Conservation (phyloP, 2,329 filamentous ascomycete genomes). For the Xylaria multiplex region DNA sequence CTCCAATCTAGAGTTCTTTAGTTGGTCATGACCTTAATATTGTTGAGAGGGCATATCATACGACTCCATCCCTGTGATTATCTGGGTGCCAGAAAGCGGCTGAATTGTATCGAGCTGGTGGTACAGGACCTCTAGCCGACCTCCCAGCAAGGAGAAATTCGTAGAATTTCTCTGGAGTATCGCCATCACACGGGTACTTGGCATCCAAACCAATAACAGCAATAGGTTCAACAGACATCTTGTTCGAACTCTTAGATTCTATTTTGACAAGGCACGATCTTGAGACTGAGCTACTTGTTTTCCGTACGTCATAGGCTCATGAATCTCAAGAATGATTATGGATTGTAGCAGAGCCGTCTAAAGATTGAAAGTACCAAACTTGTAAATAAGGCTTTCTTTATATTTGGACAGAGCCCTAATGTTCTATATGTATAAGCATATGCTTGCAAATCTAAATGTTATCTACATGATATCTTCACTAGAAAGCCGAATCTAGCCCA, state of each 20-base stretch:
- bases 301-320: background rate
- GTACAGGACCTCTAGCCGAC: slow-evolving; percentile 22
- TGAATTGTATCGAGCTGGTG: slow-evolving; percentile 22
- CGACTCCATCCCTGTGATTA: slow-evolving; percentile 24
- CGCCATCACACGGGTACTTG: slow-evolving; percentile 26
- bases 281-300: background rate
- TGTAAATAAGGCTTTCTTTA: background rate
- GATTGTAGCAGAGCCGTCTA: background rate
- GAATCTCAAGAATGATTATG: background rate
- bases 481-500: too few relatives aligned
- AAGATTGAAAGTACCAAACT: background rate
- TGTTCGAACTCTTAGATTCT: slow-evolving; percentile 19
- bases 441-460: too few relatives aligned
- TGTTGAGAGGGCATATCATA: background rate
- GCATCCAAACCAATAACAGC: slow-evolving; percentile 28
- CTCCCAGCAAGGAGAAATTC: slow-evolving; percentile 25
- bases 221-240: slow-evolving; percentile 37
- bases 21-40: background rate
- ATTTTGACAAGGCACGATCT: background rate
- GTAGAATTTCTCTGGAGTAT: slow-evolving; percentile 31
- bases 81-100: slow-evolving; percentile 31
- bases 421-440: too few relatives aligned
- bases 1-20: slow-evolving; percentile 20
- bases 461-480: too few relatives aligned
- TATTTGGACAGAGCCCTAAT: background rate